Evolutionary conservation across 2,329 filamentous ascomycete species (phyloP), one percentile per base, ranked within the genome.

Genomic region (Trichoderma polysporum): DNA sequence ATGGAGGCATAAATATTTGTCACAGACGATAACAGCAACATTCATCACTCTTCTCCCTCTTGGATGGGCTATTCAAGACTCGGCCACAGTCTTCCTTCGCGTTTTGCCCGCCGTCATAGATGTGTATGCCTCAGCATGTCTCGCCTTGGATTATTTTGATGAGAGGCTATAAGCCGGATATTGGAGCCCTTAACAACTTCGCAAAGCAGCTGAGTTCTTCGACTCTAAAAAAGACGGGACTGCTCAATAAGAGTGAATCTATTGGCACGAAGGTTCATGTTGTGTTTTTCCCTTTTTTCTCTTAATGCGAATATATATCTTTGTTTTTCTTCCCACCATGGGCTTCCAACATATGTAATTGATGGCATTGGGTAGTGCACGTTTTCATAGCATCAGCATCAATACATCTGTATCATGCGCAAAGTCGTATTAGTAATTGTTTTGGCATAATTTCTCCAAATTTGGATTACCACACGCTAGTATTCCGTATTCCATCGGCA

Each of bases 171-270:
- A 9, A n/a, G 15, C 12, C 13, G 47, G 15, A 17, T 29, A 29
- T 25, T 37, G 41, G 58, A 25, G 45, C 17, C 49, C 17, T 31
- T 52, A 15, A 35, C 45, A 22, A 37, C 22, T 29, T 61, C 13
- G 22, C 19, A 50, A 27, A 25, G 37, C 19, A 12, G 22, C 47
- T 37, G 45, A 37, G 31, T 15, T 35, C 17, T 19, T 33, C 8
- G 15, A 2, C 10, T 35, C 10, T 12, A 29, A 15, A 29, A 58
- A 39, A 15, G 10, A 22, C 9, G 19, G 15, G 25, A 27, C 5
- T 50, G 25, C 15, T 22, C 15, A 9, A 17, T 8, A 27, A 92
- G 86, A 0, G 96, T 81, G 70, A 95, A 29, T 90, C 1, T 92
- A 89, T 69, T 92, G 88, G 0, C 88, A 61, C 49, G 29, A 41